Base-by-base conservation (phyloP, 139 green algal species). In the Chlorella ohadii region DNA sequence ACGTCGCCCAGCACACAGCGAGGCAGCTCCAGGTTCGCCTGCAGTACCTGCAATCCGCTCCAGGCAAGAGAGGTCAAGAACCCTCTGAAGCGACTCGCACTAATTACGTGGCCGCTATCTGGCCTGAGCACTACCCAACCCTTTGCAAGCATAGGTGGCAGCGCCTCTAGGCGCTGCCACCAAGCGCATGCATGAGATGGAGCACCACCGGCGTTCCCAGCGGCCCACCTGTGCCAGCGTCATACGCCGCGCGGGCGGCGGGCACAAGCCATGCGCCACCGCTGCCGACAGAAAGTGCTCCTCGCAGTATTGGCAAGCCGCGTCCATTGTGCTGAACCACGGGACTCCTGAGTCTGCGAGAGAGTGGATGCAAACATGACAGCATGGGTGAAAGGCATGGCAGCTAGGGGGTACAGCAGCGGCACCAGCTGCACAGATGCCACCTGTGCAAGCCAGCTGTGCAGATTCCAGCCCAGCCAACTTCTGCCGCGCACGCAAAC, bases 221-320 rank as follows among this genome's bases (percentile, higher is more conserved):
- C n/a, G 27, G 33, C 66, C 63, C 31, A 86, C 76, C 56, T 92
- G 84, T 12, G 56, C 64, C 36, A 93, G 76, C 31, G 41, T 89
- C 56, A 93, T 63, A 39, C 44, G 31, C 3, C n/a, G 34, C 16
- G 68, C 41, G 0, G 38, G 81, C 15, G 85, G 77, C 39, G 61
- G 38, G 70, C 78, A 89, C 38, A 93, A 85, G 28, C 84, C 80
- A 63, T 89, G 77, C 4, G 47, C 27, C 34, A 86, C 38, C 0
- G 89, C 89, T 23, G 87, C 70, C 59, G 87, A 73, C 55, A 93
- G 83, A 70, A 92, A 90, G 56, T 67, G 73, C 81, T 89, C 86
- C 81, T 94, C 91, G 64, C 88, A 92, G 79, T 89, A 92, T 59
- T 91, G 78, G 38, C 89, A 79, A 4, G 63, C 89, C 2, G 86